These are phyloP conservation scores for Piloderma croceum DNA, from an alignment of 768 basidiomycete genomes.

Conservation along the genomic window DNA sequence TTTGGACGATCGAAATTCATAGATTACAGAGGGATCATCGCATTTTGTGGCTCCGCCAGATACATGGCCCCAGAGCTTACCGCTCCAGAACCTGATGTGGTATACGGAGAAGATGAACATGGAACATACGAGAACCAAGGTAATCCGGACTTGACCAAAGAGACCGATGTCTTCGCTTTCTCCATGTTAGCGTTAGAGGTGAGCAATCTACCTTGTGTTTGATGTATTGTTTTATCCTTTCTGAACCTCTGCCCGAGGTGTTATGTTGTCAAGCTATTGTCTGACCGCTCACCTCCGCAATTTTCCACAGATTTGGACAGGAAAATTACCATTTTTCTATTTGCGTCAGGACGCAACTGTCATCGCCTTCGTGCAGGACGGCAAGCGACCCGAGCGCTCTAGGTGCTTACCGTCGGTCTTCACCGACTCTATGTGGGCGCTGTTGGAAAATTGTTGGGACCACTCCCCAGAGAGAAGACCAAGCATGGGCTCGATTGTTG, in stretches of 20 bases:
- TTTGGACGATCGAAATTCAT: constrained; percentile 18
- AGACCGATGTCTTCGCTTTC: constrained; percentile 16
- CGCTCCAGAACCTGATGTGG: neutral
- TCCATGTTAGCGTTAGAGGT: constrained; percentile 14
- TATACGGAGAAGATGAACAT: neutral
- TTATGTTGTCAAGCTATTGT: too few relatives aligned
- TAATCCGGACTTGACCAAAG: constrained; percentile 7
- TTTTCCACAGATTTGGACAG: neutral
- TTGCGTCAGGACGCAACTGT: neutral
- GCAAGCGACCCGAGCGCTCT: neutral
- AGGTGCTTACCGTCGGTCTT: neutral
- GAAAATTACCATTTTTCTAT: neutral
- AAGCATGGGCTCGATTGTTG: neutral
- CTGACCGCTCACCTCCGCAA: too few relatives aligned
- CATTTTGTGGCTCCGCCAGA: constrained; percentile 4
- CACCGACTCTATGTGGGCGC: neutral
- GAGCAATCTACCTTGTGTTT: too few relatives aligned
- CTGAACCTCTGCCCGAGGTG: neutral
- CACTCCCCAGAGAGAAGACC: neutral
- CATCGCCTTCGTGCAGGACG: neutral
- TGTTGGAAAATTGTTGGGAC: neutral
- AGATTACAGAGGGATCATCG: constrained; percentile 8
- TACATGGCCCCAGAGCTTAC: constrained; percentile 17
- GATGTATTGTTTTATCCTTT: neutral
- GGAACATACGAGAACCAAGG: constrained; percentile 1